Evolutionary conservation across 2,329 filamentous ascomycete genomes (phyloP).

Genomic region (Penicillium brasilianum): DNA sequence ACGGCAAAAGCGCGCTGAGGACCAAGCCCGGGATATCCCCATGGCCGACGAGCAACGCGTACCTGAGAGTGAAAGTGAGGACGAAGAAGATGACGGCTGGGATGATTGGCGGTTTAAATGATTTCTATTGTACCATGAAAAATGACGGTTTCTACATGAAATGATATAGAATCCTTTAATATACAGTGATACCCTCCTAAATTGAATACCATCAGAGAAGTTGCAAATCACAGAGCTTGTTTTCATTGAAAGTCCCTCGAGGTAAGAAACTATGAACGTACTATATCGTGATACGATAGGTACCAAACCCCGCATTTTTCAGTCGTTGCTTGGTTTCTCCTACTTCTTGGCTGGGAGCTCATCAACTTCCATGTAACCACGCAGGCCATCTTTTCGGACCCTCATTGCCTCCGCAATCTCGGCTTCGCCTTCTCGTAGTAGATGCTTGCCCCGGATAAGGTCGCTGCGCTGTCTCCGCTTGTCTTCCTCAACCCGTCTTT

Average conservation of each 20-base stretch:
- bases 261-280: background rate
- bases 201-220: constrained; percentile 19
- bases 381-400: constrained; percentile 49
- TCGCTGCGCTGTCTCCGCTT: constrained; percentile 48
- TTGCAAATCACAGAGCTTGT: background rate
- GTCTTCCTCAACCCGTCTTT: constrained; percentile 50
- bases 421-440: constrained; percentile 50
- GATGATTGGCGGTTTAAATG: constrained; percentile 51
- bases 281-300: background rate
- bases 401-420: constrained; percentile 53
- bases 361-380: constrained; percentile 45
- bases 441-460: constrained; percentile 47
- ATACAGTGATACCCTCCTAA: constrained; percentile 44
- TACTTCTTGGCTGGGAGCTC: constrained; percentile 16
- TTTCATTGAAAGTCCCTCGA: background rate
- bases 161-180: constrained; percentile 34
- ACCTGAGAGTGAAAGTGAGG: constrained; percentile 55
- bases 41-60: constrained; percentile 34
- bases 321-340: constrained; percentile 19
- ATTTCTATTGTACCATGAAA: constrained; percentile 23
- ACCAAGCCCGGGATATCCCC: constrained; percentile 34
- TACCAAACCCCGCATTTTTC: background rate
- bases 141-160: constrained; percentile 29
- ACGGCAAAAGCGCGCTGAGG: constrained; percentile 48
- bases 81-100: constrained; percentile 62